These are phyloP conservation scores for Tremellales sp. DNA, from an alignment of 1,284 basidiomycete species.

Conservation along the genomic window DNA sequence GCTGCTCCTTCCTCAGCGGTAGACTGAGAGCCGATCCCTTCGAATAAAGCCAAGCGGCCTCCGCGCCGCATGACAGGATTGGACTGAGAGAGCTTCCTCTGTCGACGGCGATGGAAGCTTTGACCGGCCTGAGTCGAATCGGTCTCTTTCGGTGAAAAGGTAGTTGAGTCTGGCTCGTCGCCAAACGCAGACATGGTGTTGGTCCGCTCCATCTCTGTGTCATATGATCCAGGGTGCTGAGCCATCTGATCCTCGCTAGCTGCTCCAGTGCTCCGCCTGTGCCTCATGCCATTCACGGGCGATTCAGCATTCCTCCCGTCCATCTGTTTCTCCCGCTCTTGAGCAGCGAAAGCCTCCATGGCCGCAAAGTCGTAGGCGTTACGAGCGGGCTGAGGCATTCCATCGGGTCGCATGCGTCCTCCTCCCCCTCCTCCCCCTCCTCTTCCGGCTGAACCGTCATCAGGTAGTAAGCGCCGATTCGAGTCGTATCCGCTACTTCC, in stretches of 20 bases:
- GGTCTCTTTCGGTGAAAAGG: conserved; percentile 23
- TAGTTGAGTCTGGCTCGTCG: conserved; percentile 28
- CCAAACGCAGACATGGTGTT: conserved; percentile 25
- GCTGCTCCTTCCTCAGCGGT: conserved; percentile 43
- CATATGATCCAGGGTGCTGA: conserved; percentile 16
- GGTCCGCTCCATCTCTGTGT: conserved; percentile 18
- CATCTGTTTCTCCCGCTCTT: conserved; percentile 59
- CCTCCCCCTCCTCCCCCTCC: conserved; percentile 6
- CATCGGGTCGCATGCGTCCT: conserved; percentile 5
- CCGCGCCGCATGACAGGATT: conserved; percentile 59
- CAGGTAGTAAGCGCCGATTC: conserved; percentile 13
- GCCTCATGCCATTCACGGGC: conserved; percentile 8
- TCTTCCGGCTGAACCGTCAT: conserved; percentile 15
- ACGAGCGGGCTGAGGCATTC: conserved; percentile 19
- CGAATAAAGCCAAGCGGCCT: conserved; percentile 88
- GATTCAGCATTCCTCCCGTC: conserved; percentile 1
- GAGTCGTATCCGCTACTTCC: conserved; percentile 25
- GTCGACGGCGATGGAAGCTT: conserved; percentile 54
- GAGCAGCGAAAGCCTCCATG: conserved; percentile 74
- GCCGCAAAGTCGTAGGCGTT: conserved; percentile 66
- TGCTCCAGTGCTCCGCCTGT: conserved; percentile 1
- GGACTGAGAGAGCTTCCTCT: conserved; percentile 78
- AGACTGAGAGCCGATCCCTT: conserved; percentile 54
- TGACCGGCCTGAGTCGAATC: conserved; percentile 9
- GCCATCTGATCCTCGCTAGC: conserved; percentile 9